phyloP scores from a whole-genome alignment of 306 rosid species.

The Dryas octopetala region DNA sequence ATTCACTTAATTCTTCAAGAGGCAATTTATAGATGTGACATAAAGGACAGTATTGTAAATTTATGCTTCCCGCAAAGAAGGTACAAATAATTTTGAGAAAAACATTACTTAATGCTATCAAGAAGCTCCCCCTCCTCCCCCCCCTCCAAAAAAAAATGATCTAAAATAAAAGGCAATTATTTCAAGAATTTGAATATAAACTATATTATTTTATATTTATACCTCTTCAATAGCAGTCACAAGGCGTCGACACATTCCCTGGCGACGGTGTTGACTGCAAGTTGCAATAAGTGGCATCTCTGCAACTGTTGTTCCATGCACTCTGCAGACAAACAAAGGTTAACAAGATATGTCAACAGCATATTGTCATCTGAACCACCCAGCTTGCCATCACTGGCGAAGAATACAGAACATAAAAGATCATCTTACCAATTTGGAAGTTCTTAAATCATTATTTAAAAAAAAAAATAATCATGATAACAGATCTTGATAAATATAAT shows the following conservation, averaged over 20 bases:
- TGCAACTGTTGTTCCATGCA: constrained; percentile 83
- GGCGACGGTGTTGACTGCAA: constrained; percentile 84
- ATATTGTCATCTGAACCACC: background rate
- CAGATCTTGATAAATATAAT: background rate
- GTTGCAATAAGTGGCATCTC: constrained; percentile 99
- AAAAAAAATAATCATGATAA: background rate
- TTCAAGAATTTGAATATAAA: background rate
- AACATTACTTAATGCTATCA: background rate
- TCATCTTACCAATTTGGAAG: background rate
- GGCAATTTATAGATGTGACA: background rate
- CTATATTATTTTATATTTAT: constrained; percentile 9
- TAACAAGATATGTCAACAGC: constrained; percentile 8
- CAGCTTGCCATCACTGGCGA: background rate
- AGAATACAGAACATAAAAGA: background rate
- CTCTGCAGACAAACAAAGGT: constrained; percentile 46
- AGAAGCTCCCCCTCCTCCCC: background rate
- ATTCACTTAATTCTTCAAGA: background rate
- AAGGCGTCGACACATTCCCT: constrained; percentile 95
- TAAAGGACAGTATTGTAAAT: background rate
- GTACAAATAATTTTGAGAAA: background rate
- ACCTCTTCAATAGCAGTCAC: constrained; percentile 86
- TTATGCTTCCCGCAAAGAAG: background rate
- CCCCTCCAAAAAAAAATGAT: too few species aligned
- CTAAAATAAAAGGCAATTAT: background rate
- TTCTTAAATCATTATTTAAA: background rate